Base-by-base conservation (phyloP, 768 basidiomycete species). In the Trametes cinnabarina region DNA sequence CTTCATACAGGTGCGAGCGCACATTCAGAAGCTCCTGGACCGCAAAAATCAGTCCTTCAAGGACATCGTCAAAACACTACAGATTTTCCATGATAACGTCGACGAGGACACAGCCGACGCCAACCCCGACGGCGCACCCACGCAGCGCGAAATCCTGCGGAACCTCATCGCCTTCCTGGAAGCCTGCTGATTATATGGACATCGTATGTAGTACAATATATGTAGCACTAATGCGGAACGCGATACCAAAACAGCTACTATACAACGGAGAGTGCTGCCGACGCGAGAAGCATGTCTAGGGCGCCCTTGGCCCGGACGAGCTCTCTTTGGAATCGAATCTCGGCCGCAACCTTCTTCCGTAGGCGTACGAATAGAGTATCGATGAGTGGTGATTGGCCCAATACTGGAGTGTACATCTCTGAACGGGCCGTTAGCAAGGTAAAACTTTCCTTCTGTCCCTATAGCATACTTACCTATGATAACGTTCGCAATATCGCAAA, bases 361-460 rank as follows among this genome's bases (percentile, higher is more conserved):
- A 98, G 74, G 34, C 87, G 86, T 25, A 88, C 75, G 66, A 98
- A 87, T 37, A 96, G 77, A 6, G 87, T 79, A 72, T 98, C 97
- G 52, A 99, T 90, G 42, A 94, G 76, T 0, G 94, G 93, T 22
- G 94, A 94, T 72, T 96, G 93, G 2, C 96, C 96, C n/a, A 98
- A 76, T 34, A 96, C 88, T 0, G 92, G 82, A 2, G 82, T 78
- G 71, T 99, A 99, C 82, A 97, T 88, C 50, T 98, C 96, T 98
- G 67, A 17, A 12, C 44, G 15, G 19, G 44, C 10, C 12, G 3
- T 23, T 26, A 39, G 26, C 20, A 20, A 25, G 22, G 47, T 32
- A 7, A 12, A 32, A 32, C 6, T 12, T 32, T 12, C 28, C 34
- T 9, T 52, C 48, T 20, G 32, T 40, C 12, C 8, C 20, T 22